Conservation (phyloP, 768 basidiomycete genomes). For the Macrolepiota fuliginosa region DNA sequence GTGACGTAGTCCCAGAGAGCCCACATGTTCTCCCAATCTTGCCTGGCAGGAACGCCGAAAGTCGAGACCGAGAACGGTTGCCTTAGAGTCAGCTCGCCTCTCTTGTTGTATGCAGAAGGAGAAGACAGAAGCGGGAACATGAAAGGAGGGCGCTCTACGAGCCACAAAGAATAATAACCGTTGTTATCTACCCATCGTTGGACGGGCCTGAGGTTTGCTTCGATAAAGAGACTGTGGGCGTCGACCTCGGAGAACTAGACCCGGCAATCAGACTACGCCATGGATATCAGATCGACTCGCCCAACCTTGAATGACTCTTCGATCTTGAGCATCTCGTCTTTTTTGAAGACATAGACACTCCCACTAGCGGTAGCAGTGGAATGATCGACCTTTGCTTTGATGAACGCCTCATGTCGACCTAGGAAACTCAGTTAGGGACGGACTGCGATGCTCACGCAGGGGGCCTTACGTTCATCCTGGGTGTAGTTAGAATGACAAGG, state of each 20-base stretch:
- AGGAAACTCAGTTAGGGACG: constrained; percentile 1
- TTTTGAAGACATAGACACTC: constrained; percentile 50
- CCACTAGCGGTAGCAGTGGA: constrained; percentile 49
- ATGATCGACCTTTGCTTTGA: constrained; percentile 63
- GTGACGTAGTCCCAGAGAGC: constrained; percentile 86
- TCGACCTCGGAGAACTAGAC: constrained; percentile 78
- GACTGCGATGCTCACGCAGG: not conserved
- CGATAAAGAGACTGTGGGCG: constrained; percentile 63
- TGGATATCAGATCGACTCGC: not conserved
- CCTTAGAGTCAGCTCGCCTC: constrained; percentile 3
- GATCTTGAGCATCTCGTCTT: constrained; percentile 79
- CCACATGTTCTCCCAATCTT: constrained; percentile 87
- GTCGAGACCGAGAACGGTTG: constrained; percentile 28
- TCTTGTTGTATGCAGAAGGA: constrained; percentile 24
- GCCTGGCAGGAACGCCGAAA: constrained; percentile 67
- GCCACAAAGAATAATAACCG: constrained; percentile 80
- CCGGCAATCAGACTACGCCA: not conserved
- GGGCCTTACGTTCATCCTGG: constrained; percentile 28
- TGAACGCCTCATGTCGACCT: constrained; percentile 87
- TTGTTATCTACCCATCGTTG: constrained; percentile 81
- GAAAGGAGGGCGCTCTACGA: constrained; percentile 86
- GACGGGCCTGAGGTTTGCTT: constrained; percentile 78
- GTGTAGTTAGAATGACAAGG: constrained; percentile 2
- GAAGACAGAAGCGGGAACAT: constrained; percentile 61
- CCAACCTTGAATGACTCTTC: constrained; percentile 87